These are phyloP conservation scores for Quercus wislizeni DNA, from an alignment of 306 rosid genomes.

Conservation along the genomic window DNA sequence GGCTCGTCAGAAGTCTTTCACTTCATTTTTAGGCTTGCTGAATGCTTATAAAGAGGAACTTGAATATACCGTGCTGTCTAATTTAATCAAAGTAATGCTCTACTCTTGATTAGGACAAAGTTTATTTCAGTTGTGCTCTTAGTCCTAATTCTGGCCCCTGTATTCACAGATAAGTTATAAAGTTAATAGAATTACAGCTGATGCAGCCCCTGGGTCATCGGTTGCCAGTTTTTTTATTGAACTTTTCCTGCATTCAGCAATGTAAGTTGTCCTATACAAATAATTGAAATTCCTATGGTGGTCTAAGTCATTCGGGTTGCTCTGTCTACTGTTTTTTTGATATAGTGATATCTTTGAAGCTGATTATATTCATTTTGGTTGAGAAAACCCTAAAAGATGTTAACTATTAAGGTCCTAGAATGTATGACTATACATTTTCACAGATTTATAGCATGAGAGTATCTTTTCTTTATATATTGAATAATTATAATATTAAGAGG, in stretches of 20 bases:
- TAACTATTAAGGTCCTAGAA: too few species aligned
- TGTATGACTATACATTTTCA: too few species aligned
- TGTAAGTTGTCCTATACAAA: constrained; percentile 47
- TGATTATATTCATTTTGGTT: too few species aligned
- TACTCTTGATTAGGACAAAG: background rate
- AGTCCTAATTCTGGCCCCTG: constrained; percentile 27
- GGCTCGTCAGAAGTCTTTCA: constrained; percentile 66
- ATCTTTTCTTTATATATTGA: background rate
- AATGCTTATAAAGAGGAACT: constrained; percentile 74
- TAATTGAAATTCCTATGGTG: background rate
- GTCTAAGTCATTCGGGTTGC: background rate
- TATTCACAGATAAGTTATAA: constrained; percentile 57
- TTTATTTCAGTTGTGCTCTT: constrained; percentile 6
- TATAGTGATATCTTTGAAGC: background rate
- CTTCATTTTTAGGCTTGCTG: constrained; percentile 76
- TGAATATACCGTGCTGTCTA: constrained; percentile 80
- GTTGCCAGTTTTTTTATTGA: constrained; percentile 40
- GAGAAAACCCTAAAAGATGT: too few species aligned
- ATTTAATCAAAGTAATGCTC: constrained; percentile 65
- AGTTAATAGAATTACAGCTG: constrained; percentile 58
- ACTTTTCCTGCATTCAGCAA: constrained; percentile 67
- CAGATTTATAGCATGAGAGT: too few species aligned
- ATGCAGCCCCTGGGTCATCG: constrained; percentile 65
- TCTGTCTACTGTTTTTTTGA: background rate
- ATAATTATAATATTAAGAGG: background rate